Evolutionary conservation across 345 rosid genomes (phyloP).

Genomic region (Ceriops decandra): DNA sequence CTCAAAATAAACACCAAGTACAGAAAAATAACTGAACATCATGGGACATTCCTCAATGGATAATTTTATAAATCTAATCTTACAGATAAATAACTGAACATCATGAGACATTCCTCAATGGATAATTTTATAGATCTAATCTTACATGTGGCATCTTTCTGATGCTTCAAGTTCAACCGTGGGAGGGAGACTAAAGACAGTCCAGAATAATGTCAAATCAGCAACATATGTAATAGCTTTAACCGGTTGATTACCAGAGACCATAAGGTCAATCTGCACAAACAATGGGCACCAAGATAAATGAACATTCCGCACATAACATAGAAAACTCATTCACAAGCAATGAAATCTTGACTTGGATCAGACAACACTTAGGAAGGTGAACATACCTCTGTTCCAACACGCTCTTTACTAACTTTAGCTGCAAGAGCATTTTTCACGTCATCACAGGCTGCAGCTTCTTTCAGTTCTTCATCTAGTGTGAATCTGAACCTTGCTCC

Average conservation of each 20-base stretch:
- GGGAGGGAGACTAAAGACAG: conserved; percentile 61
- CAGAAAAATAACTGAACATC: neutral
- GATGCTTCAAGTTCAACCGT: conserved; percentile 46
- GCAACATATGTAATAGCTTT: conserved; percentile 54
- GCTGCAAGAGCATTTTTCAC: conserved; percentile 79
- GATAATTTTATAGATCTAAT: conserved; percentile 8
- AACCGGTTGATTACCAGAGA: conserved; percentile 75
- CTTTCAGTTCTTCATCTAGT: conserved; percentile 66
- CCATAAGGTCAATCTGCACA: conserved; percentile 82
- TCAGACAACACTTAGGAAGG: neutral
- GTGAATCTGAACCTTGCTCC: conserved; percentile 84
- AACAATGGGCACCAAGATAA: conserved; percentile 19
- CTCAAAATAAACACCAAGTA: neutral
- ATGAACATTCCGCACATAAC: neutral
- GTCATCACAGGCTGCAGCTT: conserved; percentile 70
- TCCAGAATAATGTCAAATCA: conserved; percentile 60
- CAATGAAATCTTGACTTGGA: neutral
- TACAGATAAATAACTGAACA: conserved; percentile 25
- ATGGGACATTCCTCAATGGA: neutral
- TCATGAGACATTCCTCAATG: neutral
- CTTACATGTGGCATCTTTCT: conserved; percentile 61
- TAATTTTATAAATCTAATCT: conserved; percentile 12
- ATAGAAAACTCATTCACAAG: neutral
- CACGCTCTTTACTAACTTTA: conserved; percentile 88
- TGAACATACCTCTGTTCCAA: conserved; percentile 75